Evolutionary conservation across 306 rosid genomes (phyloP).

Genomic region (Sicyos edulis): DNA sequence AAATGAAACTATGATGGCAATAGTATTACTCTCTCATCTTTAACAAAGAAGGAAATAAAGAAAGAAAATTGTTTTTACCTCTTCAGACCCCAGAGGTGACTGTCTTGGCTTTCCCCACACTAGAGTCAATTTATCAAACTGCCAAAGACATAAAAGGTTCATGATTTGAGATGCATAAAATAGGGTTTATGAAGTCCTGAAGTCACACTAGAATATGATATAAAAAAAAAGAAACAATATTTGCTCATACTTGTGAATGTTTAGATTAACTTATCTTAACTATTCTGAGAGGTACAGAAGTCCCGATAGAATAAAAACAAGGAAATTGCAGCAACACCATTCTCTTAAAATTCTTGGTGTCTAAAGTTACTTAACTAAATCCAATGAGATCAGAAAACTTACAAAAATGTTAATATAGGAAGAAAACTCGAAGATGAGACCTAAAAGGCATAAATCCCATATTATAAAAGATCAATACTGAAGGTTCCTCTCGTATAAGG

Average conservation of each 20-base stretch:
- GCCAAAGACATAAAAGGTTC: conserved; percentile 28
- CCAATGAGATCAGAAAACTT: too few species aligned
- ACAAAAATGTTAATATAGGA: too few species aligned
- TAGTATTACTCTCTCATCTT: conserved; percentile 11
- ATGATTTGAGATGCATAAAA: neutral
- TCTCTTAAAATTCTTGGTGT: neutral
- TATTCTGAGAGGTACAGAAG: neutral
- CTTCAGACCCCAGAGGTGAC: conserved; percentile 66
- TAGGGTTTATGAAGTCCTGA: neutral
- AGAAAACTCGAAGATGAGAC: too few species aligned
- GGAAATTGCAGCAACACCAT: neutral
- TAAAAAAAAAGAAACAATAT: neutral
- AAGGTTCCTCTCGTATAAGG: too few species aligned
- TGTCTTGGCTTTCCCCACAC: conserved; percentile 95
- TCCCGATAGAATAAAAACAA: conserved; percentile 4
- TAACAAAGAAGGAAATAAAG: neutral
- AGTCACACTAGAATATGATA: neutral
- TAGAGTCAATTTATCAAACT: conserved; percentile 64
- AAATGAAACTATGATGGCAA: neutral
- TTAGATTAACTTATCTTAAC: neutral
- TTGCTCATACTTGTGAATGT: neutral
- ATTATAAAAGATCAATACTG: too few species aligned
- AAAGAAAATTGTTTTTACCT: conserved; percentile 45
- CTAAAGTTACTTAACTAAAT: too few species aligned
- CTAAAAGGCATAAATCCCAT: too few species aligned